Evolutionary conservation across 148 eudicot genomes (phyloP).

Genomic region (Camellia japonica): DNA sequence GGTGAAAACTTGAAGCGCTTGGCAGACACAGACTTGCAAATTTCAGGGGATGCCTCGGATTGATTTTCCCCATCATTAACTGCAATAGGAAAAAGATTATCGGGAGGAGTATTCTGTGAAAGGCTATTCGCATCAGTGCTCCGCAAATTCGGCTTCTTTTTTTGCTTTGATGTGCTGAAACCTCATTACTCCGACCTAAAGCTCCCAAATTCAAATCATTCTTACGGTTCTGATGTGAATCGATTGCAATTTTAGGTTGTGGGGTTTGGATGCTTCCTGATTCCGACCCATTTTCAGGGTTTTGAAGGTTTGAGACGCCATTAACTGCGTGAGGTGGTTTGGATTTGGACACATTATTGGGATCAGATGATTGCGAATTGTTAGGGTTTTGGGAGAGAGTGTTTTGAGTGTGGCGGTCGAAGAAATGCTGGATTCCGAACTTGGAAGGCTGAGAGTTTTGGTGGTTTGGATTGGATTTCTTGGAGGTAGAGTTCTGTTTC

Average conservation of each 20-base stretch:
- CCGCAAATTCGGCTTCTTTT: slow-evolving; percentile 12
- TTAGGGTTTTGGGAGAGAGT: slow-evolving; percentile 28
- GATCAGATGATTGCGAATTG: not conserved
- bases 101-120: slow-evolving; percentile 37
- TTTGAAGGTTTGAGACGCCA: not conserved
- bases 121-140: slow-evolving; percentile 8
- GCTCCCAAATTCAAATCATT: not conserved
- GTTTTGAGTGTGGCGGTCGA: slow-evolving; percentile 65
- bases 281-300: slow-evolving; percentile 12
- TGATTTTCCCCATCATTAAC: slow-evolving; percentile 30
- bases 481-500: slow-evolving; percentile 44
- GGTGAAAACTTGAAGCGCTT: slow-evolving; percentile 95
- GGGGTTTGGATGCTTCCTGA: not conserved
- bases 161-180: slow-evolving; percentile 15
- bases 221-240: not conserved
- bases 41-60: slow-evolving; percentile 63
- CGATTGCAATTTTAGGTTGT: slow-evolving; percentile 7
- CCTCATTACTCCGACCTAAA: not conserved
- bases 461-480: slow-evolving; percentile 49
- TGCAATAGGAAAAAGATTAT: slow-evolving; percentile 28
- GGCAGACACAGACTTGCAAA: slow-evolving; percentile 38
- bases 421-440: slow-evolving; percentile 93
- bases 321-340: not conserved
- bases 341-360: slow-evolving; percentile 16
- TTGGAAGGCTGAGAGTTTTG: slow-evolving; percentile 57